These are phyloP conservation scores for Ocimum tenuiflorum DNA, from an alignment of 257 asterid species.

Conservation along the genomic window DNA sequence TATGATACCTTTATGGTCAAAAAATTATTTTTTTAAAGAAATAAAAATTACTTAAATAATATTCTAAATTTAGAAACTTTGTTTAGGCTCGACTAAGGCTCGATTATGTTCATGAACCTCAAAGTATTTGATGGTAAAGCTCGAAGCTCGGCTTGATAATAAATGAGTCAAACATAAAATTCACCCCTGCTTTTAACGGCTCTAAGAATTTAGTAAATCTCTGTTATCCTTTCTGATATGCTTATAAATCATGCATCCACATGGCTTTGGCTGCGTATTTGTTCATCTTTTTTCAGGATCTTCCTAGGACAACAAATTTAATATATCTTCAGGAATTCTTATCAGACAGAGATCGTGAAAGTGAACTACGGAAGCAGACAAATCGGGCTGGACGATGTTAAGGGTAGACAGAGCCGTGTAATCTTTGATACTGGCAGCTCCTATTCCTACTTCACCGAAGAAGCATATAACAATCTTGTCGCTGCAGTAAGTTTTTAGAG, in stretches of 20 bases:
- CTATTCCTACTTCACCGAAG: slow-evolving; percentile 52
- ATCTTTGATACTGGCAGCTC: slow-evolving; percentile 76
- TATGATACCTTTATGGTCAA: too few species aligned
- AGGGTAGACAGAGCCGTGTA: slow-evolving; percentile 29
- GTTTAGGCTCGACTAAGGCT: too few species aligned
- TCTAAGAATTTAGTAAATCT: neutral
- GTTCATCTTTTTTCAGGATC: neutral
- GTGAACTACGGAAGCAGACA: slow-evolving; percentile 49
- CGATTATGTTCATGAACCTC: too few species aligned
- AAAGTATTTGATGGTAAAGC: too few species aligned
- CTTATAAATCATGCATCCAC: slow-evolving; percentile 7
- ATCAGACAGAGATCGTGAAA: slow-evolving; percentile 49
- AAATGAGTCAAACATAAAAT: too few species aligned
- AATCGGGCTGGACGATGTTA: slow-evolving; percentile 27
- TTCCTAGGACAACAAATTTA: neutral
- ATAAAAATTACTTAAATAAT: too few species aligned
- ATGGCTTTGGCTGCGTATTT: neutral
- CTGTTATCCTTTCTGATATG: neutral
- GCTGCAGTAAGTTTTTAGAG: slow-evolving; percentile 34
- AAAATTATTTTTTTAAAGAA: too few species aligned
- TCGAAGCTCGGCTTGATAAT: too few species aligned
- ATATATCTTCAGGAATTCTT: slow-evolving; percentile 31
- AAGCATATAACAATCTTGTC: slow-evolving; percentile 53
- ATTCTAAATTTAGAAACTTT: too few species aligned
- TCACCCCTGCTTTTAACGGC: too few species aligned